phyloP scores from a whole-genome alignment of 1,139 yeast species.

The Zygosaccharomyces pseudobailii region DNA sequence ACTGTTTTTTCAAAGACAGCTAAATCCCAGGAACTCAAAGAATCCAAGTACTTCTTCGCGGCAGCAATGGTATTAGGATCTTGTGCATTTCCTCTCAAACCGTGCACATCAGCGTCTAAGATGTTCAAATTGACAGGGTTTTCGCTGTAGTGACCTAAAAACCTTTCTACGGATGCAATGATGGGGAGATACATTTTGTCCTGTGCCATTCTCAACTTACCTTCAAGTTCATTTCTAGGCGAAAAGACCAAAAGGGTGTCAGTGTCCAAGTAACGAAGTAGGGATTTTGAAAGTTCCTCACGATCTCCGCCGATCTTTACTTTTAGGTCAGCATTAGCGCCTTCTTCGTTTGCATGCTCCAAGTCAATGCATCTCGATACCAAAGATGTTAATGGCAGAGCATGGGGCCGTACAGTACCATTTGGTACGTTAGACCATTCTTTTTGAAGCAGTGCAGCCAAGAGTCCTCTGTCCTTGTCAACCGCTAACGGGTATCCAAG shows the following conservation, averaged over 20 bases:
- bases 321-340: constrained; percentile 43
- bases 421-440: constrained; percentile 83
- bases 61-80: constrained; percentile 52
- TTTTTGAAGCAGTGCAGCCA: constrained; percentile 74
- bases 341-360: constrained; percentile 24
- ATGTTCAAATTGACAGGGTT: constrained; percentile 43
- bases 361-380: constrained; percentile 84
- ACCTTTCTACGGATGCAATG: constrained; percentile 59
- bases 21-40: constrained; percentile 66
- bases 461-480: constrained; percentile 53
- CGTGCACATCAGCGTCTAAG: constrained; percentile 77
- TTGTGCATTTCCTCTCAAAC: constrained; percentile 78
- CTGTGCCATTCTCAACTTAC: constrained; percentile 70
- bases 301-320: constrained; percentile 56
- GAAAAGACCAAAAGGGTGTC: constrained; percentile 87
- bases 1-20: constrained; percentile 88
- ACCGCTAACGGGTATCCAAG: constrained; percentile 65
- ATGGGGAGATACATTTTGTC: constrained; percentile 72
- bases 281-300: constrained; percentile 48
- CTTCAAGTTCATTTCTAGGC: constrained; percentile 78
- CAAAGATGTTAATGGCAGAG: constrained; percentile 81
- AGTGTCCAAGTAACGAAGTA: constrained; percentile 84
- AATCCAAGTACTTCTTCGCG: constrained; percentile 60
- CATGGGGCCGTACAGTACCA: constrained; percentile 68
- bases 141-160: constrained; percentile 44